Conservation (phyloP, 2,329 filamentous ascomycete genomes). For the Penicillium sp. region DNA sequence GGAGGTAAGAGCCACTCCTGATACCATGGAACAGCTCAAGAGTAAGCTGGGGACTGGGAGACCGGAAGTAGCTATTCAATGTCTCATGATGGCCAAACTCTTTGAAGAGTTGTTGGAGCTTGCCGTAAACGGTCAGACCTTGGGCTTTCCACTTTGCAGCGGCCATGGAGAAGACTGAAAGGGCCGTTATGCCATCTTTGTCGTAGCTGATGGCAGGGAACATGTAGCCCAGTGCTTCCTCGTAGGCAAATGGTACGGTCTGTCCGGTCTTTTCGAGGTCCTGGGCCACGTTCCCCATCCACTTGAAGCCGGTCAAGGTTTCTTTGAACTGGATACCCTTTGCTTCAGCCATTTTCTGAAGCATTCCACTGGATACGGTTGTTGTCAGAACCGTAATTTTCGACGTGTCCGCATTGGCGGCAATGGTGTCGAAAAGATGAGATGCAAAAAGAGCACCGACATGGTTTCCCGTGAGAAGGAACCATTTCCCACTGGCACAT, state of each 20-base stretch:
- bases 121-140: constrained; percentile 58
- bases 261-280: constrained; percentile 54
- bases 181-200: constrained; percentile 65
- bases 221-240: constrained; percentile 70
- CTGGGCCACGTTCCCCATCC: constrained; percentile 64
- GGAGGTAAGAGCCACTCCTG: constrained; percentile 46
- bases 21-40: constrained; percentile 58
- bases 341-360: constrained; percentile 56
- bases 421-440: constrained; percentile 54
- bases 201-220: constrained; percentile 63
- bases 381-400: constrained; percentile 62
- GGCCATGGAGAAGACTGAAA: constrained; percentile 60
- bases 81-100: constrained; percentile 64
- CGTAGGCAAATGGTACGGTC: constrained; percentile 60
- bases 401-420: constrained; percentile 35
- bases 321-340: constrained; percentile 62
- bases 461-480: constrained; percentile 67
- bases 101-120: constrained; percentile 59
- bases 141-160: constrained; percentile 53
- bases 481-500: constrained; percentile 52
- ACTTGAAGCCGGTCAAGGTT: constrained; percentile 68
- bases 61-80: constrained; percentile 65
- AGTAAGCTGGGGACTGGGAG: constrained; percentile 56
- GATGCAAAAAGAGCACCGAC: constrained; percentile 63
- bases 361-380: constrained; percentile 66